These are phyloP conservation scores for Yarrowia sp. DNA, from an alignment of 805 yeast species.

Conservation along the genomic window DNA sequence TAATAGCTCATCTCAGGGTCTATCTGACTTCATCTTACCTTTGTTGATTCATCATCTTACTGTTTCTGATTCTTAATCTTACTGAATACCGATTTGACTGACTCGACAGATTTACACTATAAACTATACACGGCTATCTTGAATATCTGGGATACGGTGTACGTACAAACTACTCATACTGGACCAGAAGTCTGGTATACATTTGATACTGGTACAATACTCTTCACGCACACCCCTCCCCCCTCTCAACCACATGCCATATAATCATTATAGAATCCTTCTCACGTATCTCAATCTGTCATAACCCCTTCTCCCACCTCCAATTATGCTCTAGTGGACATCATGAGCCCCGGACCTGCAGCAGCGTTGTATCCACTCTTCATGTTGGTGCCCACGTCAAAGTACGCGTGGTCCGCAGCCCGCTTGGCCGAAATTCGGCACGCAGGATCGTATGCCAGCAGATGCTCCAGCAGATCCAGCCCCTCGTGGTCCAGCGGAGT, in stretches of 20 bases:
- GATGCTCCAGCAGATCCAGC: constrained; percentile 67
- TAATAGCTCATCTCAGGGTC: not conserved
- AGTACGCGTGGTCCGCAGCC: constrained; percentile 86
- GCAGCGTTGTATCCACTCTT: constrained; percentile 21
- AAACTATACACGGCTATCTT: too few species aligned
- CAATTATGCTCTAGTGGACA: constrained; percentile 17
- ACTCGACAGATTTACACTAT: too few species aligned
- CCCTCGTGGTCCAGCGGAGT: constrained; percentile 83
- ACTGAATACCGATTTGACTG: too few species aligned
- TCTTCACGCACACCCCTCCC: too few species aligned
- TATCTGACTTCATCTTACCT: too few species aligned
- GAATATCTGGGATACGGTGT: too few species aligned
- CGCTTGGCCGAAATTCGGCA: constrained; percentile 90
- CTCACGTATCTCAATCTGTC: not conserved
- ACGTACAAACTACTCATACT: too few species aligned
- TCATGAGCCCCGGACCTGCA: constrained; percentile 19
- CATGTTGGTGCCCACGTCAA: constrained; percentile 34
- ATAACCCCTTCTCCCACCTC: not conserved
- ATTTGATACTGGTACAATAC: too few species aligned
- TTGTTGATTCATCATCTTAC: too few species aligned
- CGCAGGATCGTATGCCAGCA: constrained; percentile 90
- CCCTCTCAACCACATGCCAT: not conserved
- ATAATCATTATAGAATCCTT: constrained; percentile 25
- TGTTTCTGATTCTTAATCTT: too few species aligned
- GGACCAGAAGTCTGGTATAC: too few species aligned